Conservation (phyloP, 1,284 basidiomycete genomes). For the Sporisorium exsertum region DNA sequence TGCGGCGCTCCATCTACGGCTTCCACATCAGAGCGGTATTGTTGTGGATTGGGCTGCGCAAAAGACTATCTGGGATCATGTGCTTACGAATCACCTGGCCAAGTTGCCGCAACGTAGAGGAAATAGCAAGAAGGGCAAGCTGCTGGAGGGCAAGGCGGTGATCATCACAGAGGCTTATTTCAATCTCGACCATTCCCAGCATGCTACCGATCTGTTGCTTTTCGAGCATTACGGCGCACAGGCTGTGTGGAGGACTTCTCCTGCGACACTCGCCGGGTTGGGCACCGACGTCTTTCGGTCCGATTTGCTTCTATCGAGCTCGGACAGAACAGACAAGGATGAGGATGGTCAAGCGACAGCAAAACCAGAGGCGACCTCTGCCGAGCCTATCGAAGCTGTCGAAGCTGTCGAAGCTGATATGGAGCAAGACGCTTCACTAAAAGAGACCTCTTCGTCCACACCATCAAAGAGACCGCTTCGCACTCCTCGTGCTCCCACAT, state of each 20-base stretch:
- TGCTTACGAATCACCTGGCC: constrained; percentile 32
- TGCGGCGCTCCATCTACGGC: constrained; percentile 57
- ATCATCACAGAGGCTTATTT: constrained; percentile 92
- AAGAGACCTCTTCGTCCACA: neutral
- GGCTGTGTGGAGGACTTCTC: constrained; percentile 76
- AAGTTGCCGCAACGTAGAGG: neutral
- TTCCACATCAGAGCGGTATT: constrained; percentile 61
- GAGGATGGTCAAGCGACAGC: neutral
- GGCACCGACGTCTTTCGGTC: constrained; percentile 15
- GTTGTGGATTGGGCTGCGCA: constrained; percentile 66
- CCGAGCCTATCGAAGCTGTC: neutral
- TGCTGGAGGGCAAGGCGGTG: constrained; percentile 44
- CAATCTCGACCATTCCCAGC: constrained; percentile 89
- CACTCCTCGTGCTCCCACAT: constrained; percentile 4
- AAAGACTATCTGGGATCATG: constrained; percentile 63
- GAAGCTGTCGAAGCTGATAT: neutral
- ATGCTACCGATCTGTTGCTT: constrained; percentile 90
- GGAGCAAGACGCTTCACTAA: neutral
- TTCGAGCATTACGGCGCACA: constrained; percentile 96
- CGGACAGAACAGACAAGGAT: neutral
- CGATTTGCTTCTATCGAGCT: constrained; percentile 10
- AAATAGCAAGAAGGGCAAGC: neutral
- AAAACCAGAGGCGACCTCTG: neutral
- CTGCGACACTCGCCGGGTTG: constrained; percentile 22
- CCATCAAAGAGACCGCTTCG: constrained; percentile 4